Conservation (phyloP, 1,139 yeast genomes). For the Yamadazyma mexicana region DNA sequence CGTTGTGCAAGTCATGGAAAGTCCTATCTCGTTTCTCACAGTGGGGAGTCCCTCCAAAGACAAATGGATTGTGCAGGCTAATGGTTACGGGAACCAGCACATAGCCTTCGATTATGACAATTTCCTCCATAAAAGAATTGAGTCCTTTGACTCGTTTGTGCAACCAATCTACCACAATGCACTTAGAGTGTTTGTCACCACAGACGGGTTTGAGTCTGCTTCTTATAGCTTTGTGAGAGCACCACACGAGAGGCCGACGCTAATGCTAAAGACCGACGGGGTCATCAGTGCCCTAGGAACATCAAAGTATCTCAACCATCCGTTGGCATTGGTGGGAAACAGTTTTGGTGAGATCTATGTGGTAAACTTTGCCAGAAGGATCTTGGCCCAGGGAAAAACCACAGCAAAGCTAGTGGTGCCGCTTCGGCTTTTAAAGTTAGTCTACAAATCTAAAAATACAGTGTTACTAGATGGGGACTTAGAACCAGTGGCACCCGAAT, state of each 20-base stretch:
- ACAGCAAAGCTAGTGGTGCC: conserved; percentile 33
- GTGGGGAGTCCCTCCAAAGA: conserved; percentile 30
- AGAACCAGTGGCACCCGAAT: conserved; percentile 30
- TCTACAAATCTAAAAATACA: conserved; percentile 12
- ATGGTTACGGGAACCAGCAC: conserved; percentile 51
- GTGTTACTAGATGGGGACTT: conserved; percentile 27
- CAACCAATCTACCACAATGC: conserved; percentile 30
- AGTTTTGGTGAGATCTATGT: conserved; percentile 56
- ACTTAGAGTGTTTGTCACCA: conserved; percentile 25
- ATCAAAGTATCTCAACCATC: conserved; percentile 51
- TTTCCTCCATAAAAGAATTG: conserved; percentile 34
- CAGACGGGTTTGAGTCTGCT: conserved; percentile 30
- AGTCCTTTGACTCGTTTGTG: conserved; percentile 21
- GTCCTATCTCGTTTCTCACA: conserved; percentile 48
- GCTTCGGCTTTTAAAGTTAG: conserved; percentile 37
- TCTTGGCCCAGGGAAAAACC: conserved; percentile 33
- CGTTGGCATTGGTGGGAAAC: conserved; percentile 60
- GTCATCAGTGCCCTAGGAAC: conserved; percentile 27
- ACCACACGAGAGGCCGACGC: conserved; percentile 37
- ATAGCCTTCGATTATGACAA: conserved; percentile 42
- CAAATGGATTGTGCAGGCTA: conserved; percentile 38
- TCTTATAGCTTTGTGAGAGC: conserved; percentile 30
- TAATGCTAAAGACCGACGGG: conserved; percentile 32
- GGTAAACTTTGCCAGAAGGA: conserved; percentile 38
- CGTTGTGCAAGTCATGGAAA: conserved; percentile 45